Base-by-base conservation (phyloP, 2,329 filamentous ascomycete species). In the Calonectria henricotiae region DNA sequence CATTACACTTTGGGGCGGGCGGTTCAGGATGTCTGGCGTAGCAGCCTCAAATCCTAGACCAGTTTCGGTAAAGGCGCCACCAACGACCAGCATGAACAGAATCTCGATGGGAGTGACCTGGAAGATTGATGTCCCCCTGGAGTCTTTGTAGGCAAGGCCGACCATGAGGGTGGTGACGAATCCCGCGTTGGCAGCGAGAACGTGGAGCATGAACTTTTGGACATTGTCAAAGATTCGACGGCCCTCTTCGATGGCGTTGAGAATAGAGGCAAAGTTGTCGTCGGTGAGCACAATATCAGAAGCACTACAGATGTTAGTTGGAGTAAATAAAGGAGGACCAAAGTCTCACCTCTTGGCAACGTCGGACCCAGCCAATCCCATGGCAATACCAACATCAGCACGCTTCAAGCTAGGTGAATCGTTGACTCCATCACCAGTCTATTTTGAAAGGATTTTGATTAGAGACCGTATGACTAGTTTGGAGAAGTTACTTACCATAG, bases 71-170 rank as follows among this genome's bases (percentile, higher is more conserved):
- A 93, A 86, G 1, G 88, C 89, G 46, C 89, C 92, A 0, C 91
- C 93, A 64, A 93, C 88, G 88, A 94, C 92, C 76, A 93, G 91
- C 77, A 94, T 90, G 90, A 91, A 94, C 23, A 94, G 85, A 72
- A 94, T 93, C 75, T 94, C 90, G 12, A 94, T 89, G 0, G 92
- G 92, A 0, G 91, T 86, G 11, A 94, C 85, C 0, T 91, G 90
- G 78, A 93, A 94, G 5, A 93, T 90, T 0, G 91, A 93, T 17
- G 91, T 84, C 3, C 86, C 84, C n/a, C 83, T 83, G 2, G 78
- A 72, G 75, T 94, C 92, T 80, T 93, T 93, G 84, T 93, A 93
- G 0, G 85, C 89, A 4, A 94, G 86, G 58, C 91, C 91, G 49
- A 92, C 88, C 11, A 94, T 87, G 12, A 94, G 84, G 0, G 89